A percentile compares a stretch with the other conserved stretches of the same genome.
These are phyloP conservation scores for Erucastrum elatum DNA, from an alignment of 345 rosid genomes.

Conservation along the genomic window DNA sequence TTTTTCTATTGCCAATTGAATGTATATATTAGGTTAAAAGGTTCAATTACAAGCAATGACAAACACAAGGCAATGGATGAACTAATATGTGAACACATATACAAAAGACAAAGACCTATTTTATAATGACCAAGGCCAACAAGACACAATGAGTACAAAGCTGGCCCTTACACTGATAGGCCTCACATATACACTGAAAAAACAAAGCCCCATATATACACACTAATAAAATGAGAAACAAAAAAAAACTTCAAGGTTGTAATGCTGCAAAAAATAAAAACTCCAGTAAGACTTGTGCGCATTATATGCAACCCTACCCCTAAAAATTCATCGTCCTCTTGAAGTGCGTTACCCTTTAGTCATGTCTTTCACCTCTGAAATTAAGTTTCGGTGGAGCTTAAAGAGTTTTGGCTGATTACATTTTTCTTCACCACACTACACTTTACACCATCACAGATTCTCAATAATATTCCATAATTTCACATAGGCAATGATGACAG, in stretches of 20 bases:
- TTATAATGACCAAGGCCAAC: not conserved
- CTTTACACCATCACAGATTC: not conserved
- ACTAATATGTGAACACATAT: not conserved
- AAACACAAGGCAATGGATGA: not conserved
- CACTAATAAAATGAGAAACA: not conserved
- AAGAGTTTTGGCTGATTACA: not conserved
- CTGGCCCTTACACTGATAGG: not conserved
- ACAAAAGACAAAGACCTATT: not conserved
- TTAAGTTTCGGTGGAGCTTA: conserved; percentile 2
- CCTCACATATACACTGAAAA: not conserved
- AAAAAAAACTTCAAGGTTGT: not conserved
- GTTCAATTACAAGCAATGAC: not conserved
- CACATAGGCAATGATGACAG: not conserved
- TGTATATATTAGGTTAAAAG: not conserved
- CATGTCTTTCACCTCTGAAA: not conserved
- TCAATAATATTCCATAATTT: not conserved
- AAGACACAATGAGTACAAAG: not conserved
- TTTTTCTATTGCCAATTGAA: not conserved
- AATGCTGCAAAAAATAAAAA: not conserved
- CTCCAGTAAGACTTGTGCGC: not conserved
- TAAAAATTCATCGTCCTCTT: conserved; percentile 2
- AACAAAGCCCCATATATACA: not conserved
- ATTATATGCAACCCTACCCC: not conserved
- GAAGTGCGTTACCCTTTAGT: conserved; percentile 7
- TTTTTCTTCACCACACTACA: not conserved